These are phyloP conservation scores for Diacronema lutheri DNA, from an alignment of 78 protist species.

Conservation along the genomic window DNA sequence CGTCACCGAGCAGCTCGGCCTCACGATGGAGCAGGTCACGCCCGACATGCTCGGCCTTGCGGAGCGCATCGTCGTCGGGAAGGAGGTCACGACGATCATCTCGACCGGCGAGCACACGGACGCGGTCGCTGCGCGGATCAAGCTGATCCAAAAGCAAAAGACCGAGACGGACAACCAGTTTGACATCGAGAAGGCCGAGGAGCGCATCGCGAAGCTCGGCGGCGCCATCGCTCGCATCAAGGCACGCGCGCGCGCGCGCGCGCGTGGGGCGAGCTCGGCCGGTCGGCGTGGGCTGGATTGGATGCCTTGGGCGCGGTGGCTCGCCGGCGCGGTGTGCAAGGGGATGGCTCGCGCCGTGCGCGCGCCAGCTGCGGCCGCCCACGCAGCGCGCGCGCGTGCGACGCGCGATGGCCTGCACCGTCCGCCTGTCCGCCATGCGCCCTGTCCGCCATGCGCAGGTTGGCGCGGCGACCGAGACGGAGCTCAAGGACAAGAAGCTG, in stretches of 20 bases:
- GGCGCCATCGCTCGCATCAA: conserved; percentile 16
- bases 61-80: not conserved
- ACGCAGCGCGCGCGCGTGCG: not conserved
- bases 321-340: too few relatives aligned
- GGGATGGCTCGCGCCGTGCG: too few relatives aligned
- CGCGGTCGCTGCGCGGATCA: not conserved
- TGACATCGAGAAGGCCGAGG: conserved; percentile 16
- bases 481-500: conserved; percentile 20
- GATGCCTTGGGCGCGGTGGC: too few relatives aligned
- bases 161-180: conserved; percentile 7
- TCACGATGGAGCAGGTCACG: not conserved
- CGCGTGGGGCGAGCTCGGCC: too few relatives aligned
- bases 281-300: too few relatives aligned
- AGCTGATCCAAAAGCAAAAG: not conserved
- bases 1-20: conserved; percentile 25
- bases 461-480: conserved; percentile 27
- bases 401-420: too few relatives aligned
- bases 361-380: not conserved
- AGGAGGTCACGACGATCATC: conserved; percentile 29
- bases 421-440: too few relatives aligned
- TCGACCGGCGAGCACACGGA: not conserved
- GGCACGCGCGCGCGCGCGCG: not conserved
- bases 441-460: too few relatives aligned
- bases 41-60: conserved; percentile 16
- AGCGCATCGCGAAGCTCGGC: conserved; percentile 26